A percentile compares a stretch with the other conserved stretches of the same genome.
These are phyloP conservation scores for Pythium coloratum DNA, from an alignment of 352 stramenopile genomes.

Conservation along the genomic window DNA sequence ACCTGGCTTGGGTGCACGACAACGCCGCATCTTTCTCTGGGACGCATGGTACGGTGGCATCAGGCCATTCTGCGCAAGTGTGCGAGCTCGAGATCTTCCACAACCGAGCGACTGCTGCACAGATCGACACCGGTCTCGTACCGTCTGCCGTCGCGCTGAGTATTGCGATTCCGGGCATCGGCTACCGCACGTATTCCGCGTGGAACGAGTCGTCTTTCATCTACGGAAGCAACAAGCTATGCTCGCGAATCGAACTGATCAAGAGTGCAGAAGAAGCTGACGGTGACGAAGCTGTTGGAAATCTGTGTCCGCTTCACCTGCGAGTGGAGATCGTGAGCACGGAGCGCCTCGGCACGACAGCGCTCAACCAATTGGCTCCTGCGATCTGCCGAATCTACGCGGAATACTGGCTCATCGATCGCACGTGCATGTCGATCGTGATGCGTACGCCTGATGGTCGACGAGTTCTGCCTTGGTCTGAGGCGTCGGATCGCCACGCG, in stretches of 20 bases:
- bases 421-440: constrained; percentile 64
- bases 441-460: constrained; percentile 66
- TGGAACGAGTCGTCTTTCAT: constrained; percentile 65
- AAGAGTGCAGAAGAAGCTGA: constrained; percentile 23
- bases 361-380: constrained; percentile 39
- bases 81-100: constrained; percentile 72
- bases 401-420: constrained; percentile 87
- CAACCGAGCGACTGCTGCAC: constrained; percentile 32
- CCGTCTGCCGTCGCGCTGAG: constrained; percentile 72
- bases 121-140: constrained; percentile 36
- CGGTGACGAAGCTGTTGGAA: not conserved
- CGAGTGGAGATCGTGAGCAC: constrained; percentile 28
- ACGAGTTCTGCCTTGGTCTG: constrained; percentile 41
- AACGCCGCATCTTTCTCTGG: constrained; percentile 72
- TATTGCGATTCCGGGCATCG: constrained; percentile 66
- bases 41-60: constrained; percentile 50
- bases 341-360: constrained; percentile 13
- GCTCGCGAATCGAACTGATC: constrained; percentile 62
- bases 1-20: constrained; percentile 60
- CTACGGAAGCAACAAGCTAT: constrained; percentile 65
- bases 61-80: constrained; percentile 55
- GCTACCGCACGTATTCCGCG: constrained; percentile 47
- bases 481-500: constrained; percentile 27
- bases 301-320: constrained; percentile 18
- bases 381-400: constrained; percentile 72